phyloP scores from a whole-genome alignment of 495 filamentous ascomycete species.

The Hypoxylon trugodes region DNA sequence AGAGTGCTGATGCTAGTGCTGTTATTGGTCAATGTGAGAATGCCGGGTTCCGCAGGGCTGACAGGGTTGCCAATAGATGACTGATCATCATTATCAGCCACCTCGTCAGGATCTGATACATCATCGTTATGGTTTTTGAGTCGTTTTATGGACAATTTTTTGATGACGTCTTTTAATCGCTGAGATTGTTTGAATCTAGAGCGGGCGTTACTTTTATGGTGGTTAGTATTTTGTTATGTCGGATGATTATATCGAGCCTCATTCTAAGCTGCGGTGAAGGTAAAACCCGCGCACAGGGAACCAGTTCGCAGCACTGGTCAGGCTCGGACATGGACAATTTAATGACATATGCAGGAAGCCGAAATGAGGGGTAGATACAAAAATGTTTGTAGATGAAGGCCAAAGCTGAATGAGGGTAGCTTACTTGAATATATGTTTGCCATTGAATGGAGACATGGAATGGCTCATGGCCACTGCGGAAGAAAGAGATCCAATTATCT shows the following conservation, averaged over 20 bases:
- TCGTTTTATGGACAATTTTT: slow-evolving; percentile 17
- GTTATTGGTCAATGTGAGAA: slow-evolving; percentile 6
- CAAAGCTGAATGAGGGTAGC: neutral
- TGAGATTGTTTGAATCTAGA: slow-evolving; percentile 13
- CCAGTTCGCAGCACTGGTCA: too few relatives aligned
- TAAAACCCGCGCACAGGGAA: too few relatives aligned
- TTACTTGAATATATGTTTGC: slow-evolving; percentile 27
- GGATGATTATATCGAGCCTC: neutral
- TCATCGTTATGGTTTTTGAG: neutral
- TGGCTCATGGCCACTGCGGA: neutral
- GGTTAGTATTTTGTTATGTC: slow-evolving; percentile 17
- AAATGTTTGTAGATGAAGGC: neutral
- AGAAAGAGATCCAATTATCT: slow-evolving; percentile 20
- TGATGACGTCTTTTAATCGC: slow-evolving; percentile 16
- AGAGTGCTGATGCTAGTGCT: slow-evolving; percentile 4
- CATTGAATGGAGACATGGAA: slow-evolving; percentile 29
- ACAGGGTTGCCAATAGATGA: slow-evolving; percentile 22
- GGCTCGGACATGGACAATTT: too few relatives aligned
- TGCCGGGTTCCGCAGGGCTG: slow-evolving; percentile 8
- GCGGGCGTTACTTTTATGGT: slow-evolving; percentile 23
- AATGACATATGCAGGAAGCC: too few relatives aligned
- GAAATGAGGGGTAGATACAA: neutral
- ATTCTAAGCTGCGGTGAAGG: neutral
- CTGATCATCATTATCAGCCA: slow-evolving; percentile 22
- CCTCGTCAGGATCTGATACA: neutral